phyloP scores from a whole-genome alignment of 495 filamentous ascomycete species.

The Penicillium paxilli region DNA sequence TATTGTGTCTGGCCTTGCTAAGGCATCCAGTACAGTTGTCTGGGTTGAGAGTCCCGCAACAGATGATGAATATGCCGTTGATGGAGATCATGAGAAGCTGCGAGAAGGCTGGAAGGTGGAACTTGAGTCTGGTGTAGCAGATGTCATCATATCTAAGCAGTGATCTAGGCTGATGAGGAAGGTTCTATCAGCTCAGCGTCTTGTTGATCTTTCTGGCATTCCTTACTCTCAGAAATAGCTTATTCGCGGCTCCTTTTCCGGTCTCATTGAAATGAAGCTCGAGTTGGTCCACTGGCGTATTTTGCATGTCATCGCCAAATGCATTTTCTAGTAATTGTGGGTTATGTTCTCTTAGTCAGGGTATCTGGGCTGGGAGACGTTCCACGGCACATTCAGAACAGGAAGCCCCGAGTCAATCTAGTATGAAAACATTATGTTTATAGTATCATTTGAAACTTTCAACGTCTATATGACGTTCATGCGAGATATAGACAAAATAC shows the following conservation, averaged over 20 bases:
- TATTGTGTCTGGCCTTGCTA: conserved; percentile 2
- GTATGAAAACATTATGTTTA: not conserved
- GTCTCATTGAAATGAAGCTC: not conserved
- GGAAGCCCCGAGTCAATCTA: not conserved
- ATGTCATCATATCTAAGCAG: conserved; percentile 7
- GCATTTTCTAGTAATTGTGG: not conserved
- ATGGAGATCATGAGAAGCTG: not conserved
- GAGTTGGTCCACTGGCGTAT: not conserved
- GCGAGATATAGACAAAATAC: not conserved
- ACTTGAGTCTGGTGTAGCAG: conserved; percentile 2
- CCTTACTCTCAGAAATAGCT: too few relatives aligned
- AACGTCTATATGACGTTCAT: not conserved
- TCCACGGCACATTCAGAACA: not conserved
- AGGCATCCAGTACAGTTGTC: not conserved
- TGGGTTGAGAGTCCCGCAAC: conserved; percentile 16
- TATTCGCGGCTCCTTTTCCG: not conserved
- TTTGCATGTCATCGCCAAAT: not conserved
- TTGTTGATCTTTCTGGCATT: not conserved
- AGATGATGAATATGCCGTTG: not conserved
- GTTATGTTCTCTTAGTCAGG: not conserved
- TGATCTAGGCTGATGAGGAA: not conserved
- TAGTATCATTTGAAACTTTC: not conserved
- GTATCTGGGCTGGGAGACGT: not conserved
- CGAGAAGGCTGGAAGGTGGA: conserved; percentile 13
- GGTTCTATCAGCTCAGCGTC: not conserved